Base-by-base conservation (phyloP, 495 filamentous ascomycete genomes). In the Apodospora peruviana region DNA sequence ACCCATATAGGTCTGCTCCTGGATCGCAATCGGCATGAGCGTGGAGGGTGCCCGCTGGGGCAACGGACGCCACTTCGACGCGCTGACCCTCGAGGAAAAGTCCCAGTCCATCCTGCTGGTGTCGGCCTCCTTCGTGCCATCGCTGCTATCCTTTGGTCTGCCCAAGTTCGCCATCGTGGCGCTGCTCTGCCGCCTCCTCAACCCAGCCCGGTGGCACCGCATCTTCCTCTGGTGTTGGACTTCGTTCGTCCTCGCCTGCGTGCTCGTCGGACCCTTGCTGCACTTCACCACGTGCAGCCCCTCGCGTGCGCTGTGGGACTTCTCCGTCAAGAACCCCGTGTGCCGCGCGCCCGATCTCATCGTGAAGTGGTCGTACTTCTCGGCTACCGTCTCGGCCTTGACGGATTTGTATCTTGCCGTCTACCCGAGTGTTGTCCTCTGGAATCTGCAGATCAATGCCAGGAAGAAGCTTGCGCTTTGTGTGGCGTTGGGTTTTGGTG, bases 381-480 rank as follows among this genome's bases (percentile, higher is more conserved):
- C 67, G 20, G 66, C 65, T 40, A 51, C 70, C 76, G 72, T 72
- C 56, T 74, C 68, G 18, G 71, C 65, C 0, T 61, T 71, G 18
- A 44, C 68, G 27, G 77, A 80, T 50, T 51, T 78, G 5, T 74
- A 72, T 23, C 67, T 80, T 16, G 74, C 76, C 18, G 50, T 73
- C 0, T 76, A 77, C 34, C 76, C 77, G 0, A 54, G 59, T 5
- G 41, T 69, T 4, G 67, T 76, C 4, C 59, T 80, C 5, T 69
- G 56, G 47, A 59, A 57, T 11, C 53, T 80, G 5, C 67, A 77
- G 32, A 62, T 80, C 52, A 53, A 61, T 11, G 21, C 56, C 7
- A 65, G 62, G 56, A 76, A 76, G 59, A 79, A 78, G 57, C 46
- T 77, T 5, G 67, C 65, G 11, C 59, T 80, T 32, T 65, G 60